These are phyloP conservation scores for Lonicera japonica DNA, from an alignment of 129 eudicot genomes.

Conservation along the genomic window DNA sequence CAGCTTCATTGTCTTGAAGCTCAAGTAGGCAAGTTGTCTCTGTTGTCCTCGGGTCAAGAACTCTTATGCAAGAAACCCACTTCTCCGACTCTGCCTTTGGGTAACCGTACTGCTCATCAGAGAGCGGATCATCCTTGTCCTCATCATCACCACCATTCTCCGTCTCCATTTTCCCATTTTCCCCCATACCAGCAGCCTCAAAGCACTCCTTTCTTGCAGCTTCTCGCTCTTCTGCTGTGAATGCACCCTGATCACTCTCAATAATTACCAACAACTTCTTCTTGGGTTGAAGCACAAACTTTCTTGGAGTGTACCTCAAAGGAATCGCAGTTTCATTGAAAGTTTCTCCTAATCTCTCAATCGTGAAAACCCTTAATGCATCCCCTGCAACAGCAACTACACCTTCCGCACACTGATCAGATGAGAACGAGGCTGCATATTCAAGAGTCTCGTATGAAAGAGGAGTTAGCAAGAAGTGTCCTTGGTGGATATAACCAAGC, in stretches of 20 bases:
- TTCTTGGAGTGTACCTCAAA: conserved; percentile 91
- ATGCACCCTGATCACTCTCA: conserved; percentile 97
- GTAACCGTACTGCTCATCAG: conserved; percentile 97
- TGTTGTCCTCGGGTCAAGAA: conserved; percentile 86
- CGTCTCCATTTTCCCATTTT: conserved; percentile 79
- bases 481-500: conserved; percentile 98
- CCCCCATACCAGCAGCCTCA: conserved; percentile 78
- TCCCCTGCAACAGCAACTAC: conserved; percentile 98
- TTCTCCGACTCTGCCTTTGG: conserved; percentile 88
- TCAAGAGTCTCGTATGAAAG: conserved; percentile 91
- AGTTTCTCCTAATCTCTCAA: conserved; percentile 94
- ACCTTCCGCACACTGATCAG: conserved; percentile 99
- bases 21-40: conserved; percentile 82
- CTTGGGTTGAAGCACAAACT: conserved; percentile 87
- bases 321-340: conserved; percentile 92
- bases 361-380: conserved; percentile 87
- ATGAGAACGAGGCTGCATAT: conserved; percentile 87
- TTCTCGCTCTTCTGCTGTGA: conserved; percentile 90
- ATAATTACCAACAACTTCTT: conserved; percentile 72
- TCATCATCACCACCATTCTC: conserved; percentile 82
- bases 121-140: conserved; percentile 68
- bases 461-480: conserved; percentile 90
- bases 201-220: conserved; percentile 84
- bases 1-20: conserved; percentile 99
- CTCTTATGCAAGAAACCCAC: conserved; percentile 98